These are phyloP conservation scores for Ramaria sp. DNA, from an alignment of 768 basidiomycete genomes.

Conservation along the genomic window DNA sequence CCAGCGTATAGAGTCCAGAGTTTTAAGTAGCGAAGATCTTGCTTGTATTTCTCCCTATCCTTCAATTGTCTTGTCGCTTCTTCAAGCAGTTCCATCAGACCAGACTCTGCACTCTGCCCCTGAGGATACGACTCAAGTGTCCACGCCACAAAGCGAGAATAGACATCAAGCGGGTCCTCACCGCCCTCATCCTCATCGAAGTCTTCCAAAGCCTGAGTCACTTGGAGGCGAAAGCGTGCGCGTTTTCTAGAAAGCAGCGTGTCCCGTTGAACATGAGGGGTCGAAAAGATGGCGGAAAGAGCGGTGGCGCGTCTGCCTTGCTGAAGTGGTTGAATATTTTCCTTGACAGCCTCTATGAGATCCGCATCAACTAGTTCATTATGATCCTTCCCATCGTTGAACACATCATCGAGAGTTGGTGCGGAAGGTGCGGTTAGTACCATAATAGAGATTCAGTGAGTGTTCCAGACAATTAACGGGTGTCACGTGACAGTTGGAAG, in stretches of 20 bases:
- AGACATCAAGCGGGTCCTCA: slow-evolving; percentile 29
- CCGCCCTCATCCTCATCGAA: slow-evolving; percentile 14
- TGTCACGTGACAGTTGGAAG: neutral
- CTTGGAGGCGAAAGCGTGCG: slow-evolving; percentile 58
- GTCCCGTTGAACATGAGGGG: slow-evolving; percentile 70
- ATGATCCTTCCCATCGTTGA: neutral
- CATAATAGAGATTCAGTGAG: neutral
- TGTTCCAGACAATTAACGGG: neutral
- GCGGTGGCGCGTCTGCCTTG: slow-evolving; percentile 72
- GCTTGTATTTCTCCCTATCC: slow-evolving; percentile 26
- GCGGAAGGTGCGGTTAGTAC: neutral
- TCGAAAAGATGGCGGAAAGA: slow-evolving; percentile 60
- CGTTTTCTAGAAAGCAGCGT: slow-evolving; percentile 55
- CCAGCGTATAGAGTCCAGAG: slow-evolving; percentile 38
- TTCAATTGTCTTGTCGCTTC: slow-evolving; percentile 32
- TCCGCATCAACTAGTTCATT: slow-evolving; percentile 62
- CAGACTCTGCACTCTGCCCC: slow-evolving; percentile 24
- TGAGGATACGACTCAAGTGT: slow-evolving; percentile 34
- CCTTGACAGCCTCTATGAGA: slow-evolving; percentile 72
- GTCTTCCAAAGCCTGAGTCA: slow-evolving; percentile 25
- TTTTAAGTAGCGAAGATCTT: slow-evolving; percentile 34
- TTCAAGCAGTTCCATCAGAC: slow-evolving; percentile 34
- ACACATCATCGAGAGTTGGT: neutral
- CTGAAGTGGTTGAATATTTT: slow-evolving; percentile 78
- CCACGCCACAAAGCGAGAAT: slow-evolving; percentile 33